Evolutionary conservation across 75 land plant genomes (phyloP).

Genomic region (Cupressus sempervirens): DNA sequence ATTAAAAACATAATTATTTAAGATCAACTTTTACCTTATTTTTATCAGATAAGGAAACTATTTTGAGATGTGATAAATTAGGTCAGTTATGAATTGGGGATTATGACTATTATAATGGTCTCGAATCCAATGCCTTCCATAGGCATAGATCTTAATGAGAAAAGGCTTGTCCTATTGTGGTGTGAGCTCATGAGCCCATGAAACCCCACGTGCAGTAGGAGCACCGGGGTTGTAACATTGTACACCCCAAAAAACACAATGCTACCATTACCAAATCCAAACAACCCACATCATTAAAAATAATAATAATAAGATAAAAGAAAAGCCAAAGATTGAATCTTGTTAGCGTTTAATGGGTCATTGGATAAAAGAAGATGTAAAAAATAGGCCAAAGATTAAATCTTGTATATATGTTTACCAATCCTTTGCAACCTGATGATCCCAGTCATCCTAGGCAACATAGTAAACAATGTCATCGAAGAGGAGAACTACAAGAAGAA

Average conservation of each 20-base stretch:
- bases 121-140: constrained; percentile 79
- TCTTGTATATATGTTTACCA: constrained; percentile 18
- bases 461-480: constrained; percentile 75
- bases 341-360: no score
- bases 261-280: constrained; percentile 25
- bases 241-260: constrained; percentile 67
- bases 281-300: not conserved
- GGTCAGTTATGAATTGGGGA: no score
- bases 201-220: constrained; percentile 29
- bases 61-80: no score
- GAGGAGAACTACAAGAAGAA: no score
- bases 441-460: constrained; percentile 91
- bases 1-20: no score
- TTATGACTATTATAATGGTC: no score
- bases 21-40: no score
- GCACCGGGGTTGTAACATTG: constrained; percentile 70
- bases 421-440: constrained; percentile 53
- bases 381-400: no score
- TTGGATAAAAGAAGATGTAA: no score
- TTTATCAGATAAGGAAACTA: no score
- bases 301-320: no score
- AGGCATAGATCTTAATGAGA: constrained; percentile 58
- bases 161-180: constrained; percentile 45
- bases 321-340: no score
- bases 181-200: constrained; percentile 63